These are phyloP conservation scores for Fusarium palustre DNA, from an alignment of 2,329 filamentous ascomycete genomes.

Conservation along the genomic window DNA sequence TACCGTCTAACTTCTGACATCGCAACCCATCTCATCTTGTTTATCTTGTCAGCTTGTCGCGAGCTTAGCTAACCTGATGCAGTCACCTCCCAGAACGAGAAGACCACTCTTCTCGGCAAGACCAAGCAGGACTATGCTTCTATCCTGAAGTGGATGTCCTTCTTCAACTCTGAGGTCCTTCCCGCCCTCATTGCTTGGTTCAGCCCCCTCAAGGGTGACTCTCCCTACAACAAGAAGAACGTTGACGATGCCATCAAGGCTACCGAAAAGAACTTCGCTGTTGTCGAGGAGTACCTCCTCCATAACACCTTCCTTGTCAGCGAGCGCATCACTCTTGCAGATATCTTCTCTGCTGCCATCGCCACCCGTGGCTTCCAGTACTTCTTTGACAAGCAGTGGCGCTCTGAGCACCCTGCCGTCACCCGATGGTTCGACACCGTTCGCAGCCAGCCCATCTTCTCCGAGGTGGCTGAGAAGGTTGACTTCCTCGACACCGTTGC, in stretches of 20 bases:
- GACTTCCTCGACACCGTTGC: slow-evolving; percentile 86
- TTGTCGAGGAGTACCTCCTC: slow-evolving; percentile 88
- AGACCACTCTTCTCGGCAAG: slow-evolving; percentile 98
- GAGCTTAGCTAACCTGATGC: slow-evolving; percentile 51
- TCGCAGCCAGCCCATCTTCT: slow-evolving; percentile 92
- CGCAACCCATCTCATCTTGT: slow-evolving; percentile 42
- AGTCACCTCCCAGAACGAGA: slow-evolving; percentile 99
- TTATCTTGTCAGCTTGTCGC: slow-evolving; percentile 47
- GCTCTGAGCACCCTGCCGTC: slow-evolving; percentile 82
- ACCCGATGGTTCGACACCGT: slow-evolving; percentile 96
- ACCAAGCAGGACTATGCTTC: slow-evolving; percentile 99
- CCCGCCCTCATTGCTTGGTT: slow-evolving; percentile 81
- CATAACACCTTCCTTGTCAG: slow-evolving; percentile 97
- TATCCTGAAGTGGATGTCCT: slow-evolving; percentile 98
- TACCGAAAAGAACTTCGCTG: slow-evolving; percentile 73
- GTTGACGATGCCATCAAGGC: slow-evolving; percentile 83
- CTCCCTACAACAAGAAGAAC: slow-evolving; percentile 97
- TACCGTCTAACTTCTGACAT: slow-evolving; percentile 86
- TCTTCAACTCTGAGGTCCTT: slow-evolving; percentile 90
- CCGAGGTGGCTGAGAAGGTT: slow-evolving; percentile 79
- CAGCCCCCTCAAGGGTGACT: slow-evolving; percentile 83
- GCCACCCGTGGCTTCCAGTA: slow-evolving; percentile 89
- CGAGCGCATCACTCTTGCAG: slow-evolving; percentile 96
- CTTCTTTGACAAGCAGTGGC: slow-evolving; percentile 94
- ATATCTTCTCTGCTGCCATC: slow-evolving; percentile 85